Evolutionary conservation across 208 protist genomes (phyloP).

Genomic region (Tritrichomonas musculus): DNA sequence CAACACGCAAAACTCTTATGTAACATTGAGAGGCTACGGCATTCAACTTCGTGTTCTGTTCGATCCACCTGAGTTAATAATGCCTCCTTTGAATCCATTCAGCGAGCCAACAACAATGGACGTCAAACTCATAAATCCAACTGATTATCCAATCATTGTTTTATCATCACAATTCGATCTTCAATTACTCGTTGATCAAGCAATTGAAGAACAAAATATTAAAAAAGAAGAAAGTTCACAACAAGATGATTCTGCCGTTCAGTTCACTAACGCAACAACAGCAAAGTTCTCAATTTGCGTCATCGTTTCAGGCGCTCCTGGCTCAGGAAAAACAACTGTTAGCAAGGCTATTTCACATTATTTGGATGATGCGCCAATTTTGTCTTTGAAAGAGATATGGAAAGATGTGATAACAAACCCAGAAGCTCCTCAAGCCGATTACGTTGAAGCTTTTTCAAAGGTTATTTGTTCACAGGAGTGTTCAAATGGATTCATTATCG

Average conservation of each 20-base stretch:
- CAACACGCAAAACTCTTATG: not conserved
- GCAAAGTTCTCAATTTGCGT: constrained; percentile 13
- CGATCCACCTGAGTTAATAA: not conserved
- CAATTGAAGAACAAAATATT: not conserved
- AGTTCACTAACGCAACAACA: not conserved
- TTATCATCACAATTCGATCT: not conserved
- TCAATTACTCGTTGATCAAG: not conserved
- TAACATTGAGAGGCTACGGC: not conserved
- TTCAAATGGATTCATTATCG: constrained; percentile 11
- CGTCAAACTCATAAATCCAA: constrained; percentile 14
- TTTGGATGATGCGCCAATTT: not conserved
- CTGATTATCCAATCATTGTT: constrained; percentile 9
- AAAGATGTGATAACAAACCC: not conserved
- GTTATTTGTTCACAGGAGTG: not conserved
- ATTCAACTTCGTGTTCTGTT: not conserved
- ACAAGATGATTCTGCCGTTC: not conserved
- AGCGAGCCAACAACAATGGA: not conserved
- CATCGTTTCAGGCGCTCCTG: not conserved
- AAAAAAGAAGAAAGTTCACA: no score
- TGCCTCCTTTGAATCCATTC: not conserved
- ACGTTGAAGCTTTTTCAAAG: not conserved
- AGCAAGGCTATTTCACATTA: not conserved
- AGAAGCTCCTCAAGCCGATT: not conserved
- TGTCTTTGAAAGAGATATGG: not conserved
- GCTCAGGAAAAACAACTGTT: not conserved